Base-by-base conservation (phyloP, 352 stramenopile genomes). In the Pythium diclinum region DNA sequence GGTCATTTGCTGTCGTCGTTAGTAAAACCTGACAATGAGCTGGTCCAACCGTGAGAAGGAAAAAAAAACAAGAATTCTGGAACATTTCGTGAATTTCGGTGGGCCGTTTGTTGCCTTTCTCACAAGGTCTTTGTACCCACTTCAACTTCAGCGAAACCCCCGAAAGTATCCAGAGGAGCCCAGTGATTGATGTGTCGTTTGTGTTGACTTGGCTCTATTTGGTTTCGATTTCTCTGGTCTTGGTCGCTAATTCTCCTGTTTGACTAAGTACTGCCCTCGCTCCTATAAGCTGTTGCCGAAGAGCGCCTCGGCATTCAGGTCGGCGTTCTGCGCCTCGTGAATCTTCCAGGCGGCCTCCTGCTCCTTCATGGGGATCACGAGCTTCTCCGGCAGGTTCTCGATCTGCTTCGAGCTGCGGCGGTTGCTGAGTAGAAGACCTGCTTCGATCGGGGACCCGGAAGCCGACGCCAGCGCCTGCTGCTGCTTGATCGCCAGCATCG, bases 361-460 rank as follows among this genome's bases (percentile, higher is more conserved):
- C 28, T 89, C 77, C 61, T 81, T 87, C 21, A 63, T 68, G n/a
- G 76, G 70, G 14, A 92, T 73, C 57, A 90, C 75, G 14, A 91
- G 65, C 58, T 83, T 81, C 65, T 89, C 81, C 0, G 84, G 82
- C 3, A 93, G 46, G 38, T 93, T 79, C 30, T 85, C 67, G 48
- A 93, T 88, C 36, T 75, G 73, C 42, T 87, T 91, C 13, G 71
- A 77, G 19, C 61, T 75, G 57, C 74, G 21, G 25, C 70, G 60
- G 56, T 59, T 9, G 19, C 69, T 21, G 40, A 65, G 49, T 74
- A 66, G 32, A 62, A 69, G 34, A 60, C 56, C 62, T 14, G 68
- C 56, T 60, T 68, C 59, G 14, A 85, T 40, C 14, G 76, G 75
- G 2, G 77, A 87, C 2, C 33, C 56, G 0, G 52, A 59, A 3